Conservation (phyloP, 352 stramenopile genomes). For the Globisporangium orthogonon region DNA sequence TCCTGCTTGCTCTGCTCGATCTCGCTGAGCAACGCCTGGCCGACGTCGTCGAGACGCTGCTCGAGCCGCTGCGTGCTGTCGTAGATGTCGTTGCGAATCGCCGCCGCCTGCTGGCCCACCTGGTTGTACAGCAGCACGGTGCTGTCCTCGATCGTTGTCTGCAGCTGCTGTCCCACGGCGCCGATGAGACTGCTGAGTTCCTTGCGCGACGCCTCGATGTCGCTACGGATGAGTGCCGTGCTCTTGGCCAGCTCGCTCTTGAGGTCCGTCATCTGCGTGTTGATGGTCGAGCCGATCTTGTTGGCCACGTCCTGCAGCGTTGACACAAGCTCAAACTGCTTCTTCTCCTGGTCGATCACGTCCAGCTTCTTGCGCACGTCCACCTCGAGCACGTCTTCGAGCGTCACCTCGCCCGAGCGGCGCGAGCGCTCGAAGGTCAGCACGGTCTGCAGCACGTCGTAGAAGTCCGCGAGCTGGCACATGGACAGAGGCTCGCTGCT, state of each 20-base stretch:
- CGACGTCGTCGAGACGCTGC: not conserved
- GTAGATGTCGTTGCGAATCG: not conserved
- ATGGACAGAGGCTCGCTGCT: conserved; percentile 13
- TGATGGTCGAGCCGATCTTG: conserved; percentile 12
- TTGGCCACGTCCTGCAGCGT: conserved; percentile 13
- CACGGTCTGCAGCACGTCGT: conserved; percentile 6
- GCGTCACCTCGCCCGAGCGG: not conserved
- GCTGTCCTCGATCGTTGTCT: not conserved
- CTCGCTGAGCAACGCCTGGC: not conserved
- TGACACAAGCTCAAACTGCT: conserved; percentile 16
- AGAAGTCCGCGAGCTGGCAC: conserved; percentile 17
- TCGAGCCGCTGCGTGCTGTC: conserved; percentile 4
- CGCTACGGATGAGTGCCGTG: not conserved
- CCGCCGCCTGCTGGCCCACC: not conserved
- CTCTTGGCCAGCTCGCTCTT: conserved; percentile 12
- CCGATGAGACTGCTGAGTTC: not conserved
- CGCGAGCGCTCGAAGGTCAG: conserved; percentile 5
- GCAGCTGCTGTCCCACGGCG: not conserved
- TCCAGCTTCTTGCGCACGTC: conserved; percentile 20
- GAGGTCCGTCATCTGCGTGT: not conserved
- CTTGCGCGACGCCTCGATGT: not conserved
- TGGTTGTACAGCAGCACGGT: not conserved
- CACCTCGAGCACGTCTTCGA: conserved; percentile 12
- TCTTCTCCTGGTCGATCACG: conserved; percentile 16
- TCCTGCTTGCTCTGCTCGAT: conserved; percentile 2